phyloP scores from a whole-genome alignment of 305 asterid genomes.

The Vinca major region DNA sequence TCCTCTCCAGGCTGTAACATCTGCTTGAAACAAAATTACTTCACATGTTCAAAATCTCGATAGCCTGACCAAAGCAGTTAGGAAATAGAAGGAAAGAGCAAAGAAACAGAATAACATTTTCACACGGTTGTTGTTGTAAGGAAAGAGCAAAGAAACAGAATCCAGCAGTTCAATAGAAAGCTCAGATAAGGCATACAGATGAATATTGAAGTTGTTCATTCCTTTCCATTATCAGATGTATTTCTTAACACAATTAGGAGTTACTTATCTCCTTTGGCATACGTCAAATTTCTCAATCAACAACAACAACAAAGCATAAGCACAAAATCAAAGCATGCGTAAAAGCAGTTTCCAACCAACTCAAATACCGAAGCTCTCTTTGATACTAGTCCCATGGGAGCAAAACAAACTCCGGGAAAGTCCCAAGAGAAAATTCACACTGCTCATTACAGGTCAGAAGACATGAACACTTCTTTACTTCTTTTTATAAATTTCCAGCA shows the following conservation, averaged over 20 bases:
- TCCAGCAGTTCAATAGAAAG: neutral
- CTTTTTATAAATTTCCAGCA: neutral
- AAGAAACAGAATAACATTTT: neutral
- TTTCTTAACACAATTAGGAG: neutral
- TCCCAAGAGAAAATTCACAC: neutral
- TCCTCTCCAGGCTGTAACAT: slow-evolving; percentile 61
- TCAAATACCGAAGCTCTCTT: neutral
- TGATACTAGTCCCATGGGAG: neutral
- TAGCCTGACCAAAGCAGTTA: neutral
- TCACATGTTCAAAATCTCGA: neutral
- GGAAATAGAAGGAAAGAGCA: neutral
- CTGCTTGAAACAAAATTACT: slow-evolving; percentile 24
- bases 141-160: neutral
- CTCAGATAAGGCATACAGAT: neutral
- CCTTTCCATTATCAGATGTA: neutral
- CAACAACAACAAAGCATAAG: too few species aligned
- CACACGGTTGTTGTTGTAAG: neutral
- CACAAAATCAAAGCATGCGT: neutral
- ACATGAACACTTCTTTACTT: neutral
- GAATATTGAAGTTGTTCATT: too few species aligned
- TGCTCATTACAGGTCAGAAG: too few species aligned
- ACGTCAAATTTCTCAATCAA: too few species aligned
- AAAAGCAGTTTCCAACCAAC: neutral
- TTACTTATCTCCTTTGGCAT: neutral
- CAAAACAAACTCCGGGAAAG: neutral